A percentile compares a stretch with the other conserved stretches of the same genome.
Evolutionary conservation across 129 eudicot genomes (phyloP).

Genomic region (Glebionis coronaria): DNA sequence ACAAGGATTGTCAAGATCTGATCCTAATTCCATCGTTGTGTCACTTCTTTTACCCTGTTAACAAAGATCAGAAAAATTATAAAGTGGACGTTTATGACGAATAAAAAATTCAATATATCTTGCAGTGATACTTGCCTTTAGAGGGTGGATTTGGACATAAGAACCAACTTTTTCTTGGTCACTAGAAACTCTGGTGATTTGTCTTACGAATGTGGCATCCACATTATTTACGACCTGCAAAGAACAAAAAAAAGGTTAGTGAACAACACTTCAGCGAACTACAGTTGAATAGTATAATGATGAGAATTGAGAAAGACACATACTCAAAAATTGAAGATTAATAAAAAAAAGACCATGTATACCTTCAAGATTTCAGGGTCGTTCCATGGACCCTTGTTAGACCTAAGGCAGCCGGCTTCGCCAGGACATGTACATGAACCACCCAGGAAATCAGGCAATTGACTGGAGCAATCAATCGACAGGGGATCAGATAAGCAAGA

Average conservation of each 20-base stretch:
- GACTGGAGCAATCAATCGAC: conserved; percentile 40
- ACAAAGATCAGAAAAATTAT: not conserved
- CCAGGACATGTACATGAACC: conserved; percentile 75
- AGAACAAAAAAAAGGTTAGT: not conserved
- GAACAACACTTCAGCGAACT: not conserved
- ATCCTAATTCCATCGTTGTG: conserved; percentile 43
- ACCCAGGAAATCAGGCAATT: conserved; percentile 91
- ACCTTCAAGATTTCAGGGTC: conserved; percentile 94
- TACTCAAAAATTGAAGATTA: not conserved
- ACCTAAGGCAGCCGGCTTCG: conserved; percentile 77
- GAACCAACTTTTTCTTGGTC: conserved; percentile 49
- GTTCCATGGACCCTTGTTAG: conserved; percentile 90
- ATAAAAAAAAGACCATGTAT: not conserved
- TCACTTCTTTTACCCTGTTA: conserved; percentile 59
- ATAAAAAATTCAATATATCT: not conserved
- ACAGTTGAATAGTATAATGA: too few relatives aligned
- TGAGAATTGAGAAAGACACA: too few relatives aligned
- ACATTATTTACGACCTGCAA: conserved; percentile 58
- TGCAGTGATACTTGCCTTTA: conserved; percentile 38
- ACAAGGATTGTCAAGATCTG: conserved; percentile 50
- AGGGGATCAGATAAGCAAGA: conserved; percentile 5
- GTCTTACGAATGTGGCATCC: conserved; percentile 55
- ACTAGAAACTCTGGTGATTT: conserved; percentile 44
- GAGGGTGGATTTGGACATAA: conserved; percentile 43
- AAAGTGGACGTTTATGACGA: not conserved